Percentiles rank a stretch among this genome's conserved stretches.
These are phyloP conservation scores for Plasmodium blacklocki DNA, from an alignment of 169 alveolate genomes.

Conservation along the genomic window DNA sequence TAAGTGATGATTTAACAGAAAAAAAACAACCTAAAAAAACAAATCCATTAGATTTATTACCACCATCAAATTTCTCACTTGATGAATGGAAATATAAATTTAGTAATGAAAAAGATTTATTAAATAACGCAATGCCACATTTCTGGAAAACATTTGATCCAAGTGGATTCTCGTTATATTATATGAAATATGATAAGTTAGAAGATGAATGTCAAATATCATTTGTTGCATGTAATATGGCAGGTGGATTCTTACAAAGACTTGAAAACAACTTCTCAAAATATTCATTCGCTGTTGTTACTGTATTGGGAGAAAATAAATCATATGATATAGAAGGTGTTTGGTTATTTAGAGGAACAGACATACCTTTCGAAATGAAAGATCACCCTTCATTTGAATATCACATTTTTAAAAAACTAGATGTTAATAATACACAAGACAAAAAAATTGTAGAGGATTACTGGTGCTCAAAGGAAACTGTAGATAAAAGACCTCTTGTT, in stretches of 20 bases:
- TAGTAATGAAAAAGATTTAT: constrained; percentile 92
- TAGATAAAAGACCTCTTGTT: constrained; percentile 89
- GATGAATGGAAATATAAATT: constrained; percentile 96
- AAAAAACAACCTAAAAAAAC: constrained; percentile 85
- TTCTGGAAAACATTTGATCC: constrained; percentile 91
- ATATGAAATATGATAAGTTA: constrained; percentile 94
- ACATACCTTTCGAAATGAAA: constrained; percentile 91
- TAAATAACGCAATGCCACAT: constrained; percentile 92
- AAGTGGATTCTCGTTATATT: constrained; percentile 94
- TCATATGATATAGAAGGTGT: constrained; percentile 95
- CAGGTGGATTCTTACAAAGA: constrained; percentile 96
- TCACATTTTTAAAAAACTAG: constrained; percentile 90
- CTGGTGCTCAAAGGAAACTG: constrained; percentile 93
- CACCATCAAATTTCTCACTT: constrained; percentile 91
- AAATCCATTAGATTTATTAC: constrained; percentile 90
- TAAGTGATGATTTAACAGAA: constrained; percentile 75
- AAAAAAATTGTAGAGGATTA: constrained; percentile 91
- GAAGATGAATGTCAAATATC: constrained; percentile 95
- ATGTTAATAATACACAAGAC: constrained; percentile 88
- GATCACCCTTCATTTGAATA: constrained; percentile 97
- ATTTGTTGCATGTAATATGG: constrained; percentile 92
- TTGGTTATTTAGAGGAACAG: constrained; percentile 96
- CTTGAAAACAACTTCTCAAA: constrained; percentile 93
- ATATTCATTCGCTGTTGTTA: constrained; percentile 94
- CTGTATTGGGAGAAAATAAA: constrained; percentile 95